These are phyloP conservation scores for Xerophyta viscosa DNA, from an alignment of 106 monocot species.

Conservation along the genomic window DNA sequence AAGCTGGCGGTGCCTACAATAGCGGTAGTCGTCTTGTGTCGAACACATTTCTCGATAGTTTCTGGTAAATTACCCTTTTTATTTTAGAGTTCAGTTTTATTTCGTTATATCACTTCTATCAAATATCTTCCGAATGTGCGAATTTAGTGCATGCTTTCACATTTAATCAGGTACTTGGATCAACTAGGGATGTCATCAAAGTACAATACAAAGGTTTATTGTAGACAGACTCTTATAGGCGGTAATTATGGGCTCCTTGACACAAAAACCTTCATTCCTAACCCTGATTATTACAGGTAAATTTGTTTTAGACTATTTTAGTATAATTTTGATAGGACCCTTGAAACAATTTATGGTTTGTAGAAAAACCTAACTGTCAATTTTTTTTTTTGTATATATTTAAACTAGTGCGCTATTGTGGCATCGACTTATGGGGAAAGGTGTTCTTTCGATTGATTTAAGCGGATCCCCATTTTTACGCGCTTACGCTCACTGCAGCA, in stretches of 20 bases:
- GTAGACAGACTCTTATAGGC: conserved; percentile 72
- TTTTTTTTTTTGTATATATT: conserved; percentile 1
- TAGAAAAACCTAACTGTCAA: not conserved
- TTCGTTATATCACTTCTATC: too few species aligned
- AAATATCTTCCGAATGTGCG: not conserved
- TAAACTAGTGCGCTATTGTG: conserved; percentile 57
- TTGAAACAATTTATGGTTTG: too few species aligned
- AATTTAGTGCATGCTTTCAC: not conserved
- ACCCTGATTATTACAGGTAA: conserved; percentile 92
- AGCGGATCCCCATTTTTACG: conserved; percentile 62
- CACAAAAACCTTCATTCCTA: conserved; percentile 59
- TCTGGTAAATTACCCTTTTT: conserved; percentile 50
- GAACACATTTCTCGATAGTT: conserved; percentile 71
- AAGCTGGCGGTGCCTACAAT: conserved; percentile 89
- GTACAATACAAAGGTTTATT: conserved; percentile 60
- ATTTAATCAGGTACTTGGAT: conserved; percentile 71
- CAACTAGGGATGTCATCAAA: conserved; percentile 87
- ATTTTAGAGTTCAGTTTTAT: too few species aligned
- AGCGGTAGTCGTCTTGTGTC: conserved; percentile 75
- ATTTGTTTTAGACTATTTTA: conserved; percentile 1
- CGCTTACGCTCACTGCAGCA: conserved; percentile 76
- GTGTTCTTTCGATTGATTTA: conserved; percentile 54
- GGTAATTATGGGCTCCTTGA: conserved; percentile 93
- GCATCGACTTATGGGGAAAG: conserved; percentile 77
- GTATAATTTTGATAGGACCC: not conserved